Conservation (phyloP, 2,329 filamentous ascomycete species). For the Fusarium fracticaudum region DNA sequence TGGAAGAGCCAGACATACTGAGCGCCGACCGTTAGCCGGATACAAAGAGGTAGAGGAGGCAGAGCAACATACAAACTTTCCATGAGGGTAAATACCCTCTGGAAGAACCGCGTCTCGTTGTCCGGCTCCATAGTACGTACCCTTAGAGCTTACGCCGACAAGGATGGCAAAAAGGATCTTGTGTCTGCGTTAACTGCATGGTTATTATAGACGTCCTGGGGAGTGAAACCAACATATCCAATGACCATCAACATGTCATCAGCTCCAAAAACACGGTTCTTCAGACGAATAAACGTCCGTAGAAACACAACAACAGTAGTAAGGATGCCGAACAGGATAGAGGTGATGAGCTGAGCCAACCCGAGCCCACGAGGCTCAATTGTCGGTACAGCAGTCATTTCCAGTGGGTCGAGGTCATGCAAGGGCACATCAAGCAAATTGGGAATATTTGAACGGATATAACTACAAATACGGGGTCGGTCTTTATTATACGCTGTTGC, state of each 20-base stretch:
- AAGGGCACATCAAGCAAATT: not conserved
- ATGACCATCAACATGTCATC: not conserved
- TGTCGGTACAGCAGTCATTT: not conserved
- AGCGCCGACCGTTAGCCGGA: accelerated
- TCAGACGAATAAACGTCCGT: not conserved
- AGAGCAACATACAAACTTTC: not conserved
- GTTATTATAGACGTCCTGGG: accelerated
- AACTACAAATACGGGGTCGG: not conserved
- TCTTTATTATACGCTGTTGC: not conserved
- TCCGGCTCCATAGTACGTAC: not conserved
- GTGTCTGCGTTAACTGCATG: not conserved
- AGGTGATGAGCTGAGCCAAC: not conserved
- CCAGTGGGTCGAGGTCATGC: not conserved
- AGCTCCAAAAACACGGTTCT: not conserved
- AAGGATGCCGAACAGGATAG: not conserved
- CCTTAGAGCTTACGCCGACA: not conserved
- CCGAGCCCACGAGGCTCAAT: not conserved
- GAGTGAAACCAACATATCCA: not conserved
- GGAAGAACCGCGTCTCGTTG: not conserved
- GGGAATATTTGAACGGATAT: not conserved
- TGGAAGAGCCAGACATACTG: not conserved
- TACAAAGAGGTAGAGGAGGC: not conserved
- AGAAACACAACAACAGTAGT: not conserved
- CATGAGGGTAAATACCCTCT: not conserved
- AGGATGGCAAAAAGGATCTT: not conserved